Percentiles rank a stretch among this genome's conserved stretches.
Conservation (phyloP, 2,329 filamentous ascomycete species). For the Pyricularia grisea region DNA sequence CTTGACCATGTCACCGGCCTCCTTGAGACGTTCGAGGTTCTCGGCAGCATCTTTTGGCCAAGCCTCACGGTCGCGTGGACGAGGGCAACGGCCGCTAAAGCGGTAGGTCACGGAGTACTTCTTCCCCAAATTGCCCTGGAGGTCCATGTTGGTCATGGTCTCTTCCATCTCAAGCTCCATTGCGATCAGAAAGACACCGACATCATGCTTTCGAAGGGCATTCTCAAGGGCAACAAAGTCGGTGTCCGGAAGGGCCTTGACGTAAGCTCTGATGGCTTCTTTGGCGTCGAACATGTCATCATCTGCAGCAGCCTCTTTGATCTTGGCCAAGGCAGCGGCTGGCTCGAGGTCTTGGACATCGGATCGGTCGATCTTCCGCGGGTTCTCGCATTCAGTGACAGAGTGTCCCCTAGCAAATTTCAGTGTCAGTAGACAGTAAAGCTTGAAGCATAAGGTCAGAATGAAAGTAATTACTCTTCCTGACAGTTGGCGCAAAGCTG, state of each 20-base stretch:
- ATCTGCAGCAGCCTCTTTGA: constrained; percentile 40
- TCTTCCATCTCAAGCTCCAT: constrained; percentile 38
- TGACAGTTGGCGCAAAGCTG: constrained; percentile 50
- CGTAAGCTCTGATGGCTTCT: constrained; percentile 47
- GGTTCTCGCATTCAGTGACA: constrained; percentile 44
- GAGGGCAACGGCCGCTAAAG: constrained; percentile 45
- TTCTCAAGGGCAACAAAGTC: constrained; percentile 54
- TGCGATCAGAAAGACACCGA: constrained; percentile 53
- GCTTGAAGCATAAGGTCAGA: not conserved
- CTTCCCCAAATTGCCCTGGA: constrained; percentile 58
- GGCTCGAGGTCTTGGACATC: constrained; percentile 35
- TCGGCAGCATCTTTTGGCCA: constrained; percentile 53
- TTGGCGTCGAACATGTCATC: constrained; percentile 56
- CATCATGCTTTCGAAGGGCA: constrained; percentile 42
- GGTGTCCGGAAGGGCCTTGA: constrained; percentile 47
- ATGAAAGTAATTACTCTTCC: constrained; percentile 33
- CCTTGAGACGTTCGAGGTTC: constrained; percentile 52
- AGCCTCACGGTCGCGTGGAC: constrained; percentile 45
- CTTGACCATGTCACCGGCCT: constrained; percentile 56
- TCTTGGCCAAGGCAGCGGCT: constrained; percentile 49
- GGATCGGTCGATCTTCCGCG: constrained; percentile 48
- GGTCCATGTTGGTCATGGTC: constrained; percentile 58
- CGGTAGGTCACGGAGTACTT: constrained; percentile 57
- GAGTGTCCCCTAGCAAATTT: constrained; percentile 37
- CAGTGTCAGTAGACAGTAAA: not conserved